phyloP scores from a whole-genome alignment of 306 rosid species.

The Lotus japonicus region DNA sequence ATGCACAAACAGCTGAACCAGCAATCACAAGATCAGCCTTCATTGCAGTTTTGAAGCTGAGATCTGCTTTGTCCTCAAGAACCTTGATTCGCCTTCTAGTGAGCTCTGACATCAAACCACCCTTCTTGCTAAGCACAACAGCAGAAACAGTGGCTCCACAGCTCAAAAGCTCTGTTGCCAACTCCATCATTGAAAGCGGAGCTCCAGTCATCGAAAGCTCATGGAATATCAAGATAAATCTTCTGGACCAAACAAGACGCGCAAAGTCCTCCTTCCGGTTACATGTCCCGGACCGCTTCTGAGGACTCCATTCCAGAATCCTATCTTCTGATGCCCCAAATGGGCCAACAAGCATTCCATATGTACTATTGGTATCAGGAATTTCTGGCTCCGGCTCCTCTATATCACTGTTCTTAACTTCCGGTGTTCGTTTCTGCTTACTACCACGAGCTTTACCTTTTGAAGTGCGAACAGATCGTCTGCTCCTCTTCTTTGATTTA shows the following conservation, averaged over 20 bases:
- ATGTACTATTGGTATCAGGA: slow-evolving; percentile 64
- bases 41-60: slow-evolving; percentile 95
- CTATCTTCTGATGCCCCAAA: slow-evolving; percentile 68
- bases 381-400: slow-evolving; percentile 70
- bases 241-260: slow-evolving; percentile 94
- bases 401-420: slow-evolving; percentile 33
- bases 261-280: slow-evolving; percentile 87
- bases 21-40: slow-evolving; percentile 93
- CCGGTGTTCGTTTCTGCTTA: slow-evolving; percentile 35
- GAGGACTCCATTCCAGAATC: slow-evolving; percentile 89
- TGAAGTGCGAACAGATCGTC: slow-evolving; percentile 25
- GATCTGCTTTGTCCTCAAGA: slow-evolving; percentile 79
- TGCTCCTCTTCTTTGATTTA: slow-evolving; percentile 58
- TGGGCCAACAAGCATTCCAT: slow-evolving; percentile 86
- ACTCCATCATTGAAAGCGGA: slow-evolving; percentile 95
- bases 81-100: slow-evolving; percentile 81
- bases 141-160: slow-evolving; percentile 97
- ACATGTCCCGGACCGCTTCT: slow-evolving; percentile 86
- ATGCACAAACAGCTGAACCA: slow-evolving; percentile 93
- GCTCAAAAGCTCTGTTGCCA: slow-evolving; percentile 94
- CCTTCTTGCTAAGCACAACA: slow-evolving; percentile 87
- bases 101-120: slow-evolving; percentile 96
- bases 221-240: slow-evolving; percentile 85
- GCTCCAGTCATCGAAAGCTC: slow-evolving; percentile 98
- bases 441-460: slow-evolving; percentile 47